Percentiles rank a stretch among this genome's conserved stretches.
Conservation (phyloP, 306 rosid genomes). For the Dryas alaskensis region DNA sequence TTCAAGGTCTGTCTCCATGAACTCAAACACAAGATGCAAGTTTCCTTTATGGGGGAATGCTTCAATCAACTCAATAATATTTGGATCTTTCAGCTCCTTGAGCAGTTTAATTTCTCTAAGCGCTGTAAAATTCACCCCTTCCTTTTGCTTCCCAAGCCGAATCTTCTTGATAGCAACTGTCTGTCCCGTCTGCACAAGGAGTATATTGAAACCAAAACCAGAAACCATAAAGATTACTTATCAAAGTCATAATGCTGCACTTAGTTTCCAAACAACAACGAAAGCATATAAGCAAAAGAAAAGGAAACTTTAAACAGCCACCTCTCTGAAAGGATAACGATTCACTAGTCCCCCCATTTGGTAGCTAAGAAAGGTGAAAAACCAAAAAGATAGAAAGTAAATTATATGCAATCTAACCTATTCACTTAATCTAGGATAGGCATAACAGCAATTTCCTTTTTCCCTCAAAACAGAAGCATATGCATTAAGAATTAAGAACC, state of each 20-base stretch:
- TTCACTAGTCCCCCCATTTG: background rate
- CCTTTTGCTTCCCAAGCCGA: conserved; percentile 94
- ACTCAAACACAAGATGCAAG: conserved; percentile 93
- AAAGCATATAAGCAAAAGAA: background rate
- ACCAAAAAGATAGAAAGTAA: background rate
- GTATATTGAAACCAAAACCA: conserved; percentile 14
- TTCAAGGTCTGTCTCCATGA: conserved; percentile 98
- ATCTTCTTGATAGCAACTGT: conserved; percentile 92
- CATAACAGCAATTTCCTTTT: background rate
- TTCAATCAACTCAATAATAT: conserved; percentile 82
- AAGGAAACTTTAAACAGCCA: background rate
- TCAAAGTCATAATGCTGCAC: background rate
- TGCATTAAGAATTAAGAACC: background rate
- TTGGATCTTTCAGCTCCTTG: conserved; percentile 80
- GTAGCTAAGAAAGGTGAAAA: background rate
- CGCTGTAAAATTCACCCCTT: conserved; percentile 92
- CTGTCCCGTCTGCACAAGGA: conserved; percentile 76
- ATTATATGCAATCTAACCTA: background rate
- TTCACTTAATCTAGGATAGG: background rate
- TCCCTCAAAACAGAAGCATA: background rate
- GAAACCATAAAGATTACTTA: background rate
- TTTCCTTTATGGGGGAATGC: conserved; percentile 91
- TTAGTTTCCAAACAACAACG: background rate
- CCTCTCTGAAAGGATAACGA: background rate
- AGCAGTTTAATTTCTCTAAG: conserved; percentile 88